Conservation (phyloP, 306 rosid species). For the Mimosa pudica region DNA sequence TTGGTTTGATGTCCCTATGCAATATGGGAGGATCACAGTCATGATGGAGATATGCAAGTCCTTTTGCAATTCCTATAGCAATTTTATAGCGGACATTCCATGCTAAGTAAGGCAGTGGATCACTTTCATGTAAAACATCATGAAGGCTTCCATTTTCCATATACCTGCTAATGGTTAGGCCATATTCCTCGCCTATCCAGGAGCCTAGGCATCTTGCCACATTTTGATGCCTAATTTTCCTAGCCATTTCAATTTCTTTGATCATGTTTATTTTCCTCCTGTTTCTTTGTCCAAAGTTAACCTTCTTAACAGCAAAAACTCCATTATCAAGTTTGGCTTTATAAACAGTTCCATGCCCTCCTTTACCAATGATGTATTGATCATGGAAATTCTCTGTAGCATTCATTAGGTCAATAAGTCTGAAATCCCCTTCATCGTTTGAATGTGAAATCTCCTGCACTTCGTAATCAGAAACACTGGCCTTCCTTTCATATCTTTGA, state of each 20-base stretch:
- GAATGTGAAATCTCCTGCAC: not conserved
- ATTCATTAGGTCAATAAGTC: not conserved
- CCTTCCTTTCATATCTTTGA: no score
- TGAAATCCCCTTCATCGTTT: not conserved
- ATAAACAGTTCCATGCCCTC: not conserved
- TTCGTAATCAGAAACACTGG: not conserved
- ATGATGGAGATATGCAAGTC: not conserved
- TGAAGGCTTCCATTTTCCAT: not conserved
- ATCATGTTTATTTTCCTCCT: not conserved
- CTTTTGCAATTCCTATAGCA: not conserved
- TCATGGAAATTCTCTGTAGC: not conserved
- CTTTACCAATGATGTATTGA: not conserved
- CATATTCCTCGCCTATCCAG: not conserved
- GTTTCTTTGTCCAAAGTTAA: not conserved
- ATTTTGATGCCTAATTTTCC: not conserved
- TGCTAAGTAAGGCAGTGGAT: not conserved
- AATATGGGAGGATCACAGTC: not conserved
- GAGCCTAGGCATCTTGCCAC: not conserved
- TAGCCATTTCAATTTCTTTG: not conserved
- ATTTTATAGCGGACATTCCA: not conserved
- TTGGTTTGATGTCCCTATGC: not conserved
- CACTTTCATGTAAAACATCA: not conserved
- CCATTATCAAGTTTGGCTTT: not conserved
- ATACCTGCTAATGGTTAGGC: not conserved
- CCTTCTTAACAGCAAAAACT: not conserved